Evolutionary conservation across 371 early-diverging fungal species (phyloP), one percentile per base, ranked within the genome.

Genomic region (Apophysomyces variabilis): DNA sequence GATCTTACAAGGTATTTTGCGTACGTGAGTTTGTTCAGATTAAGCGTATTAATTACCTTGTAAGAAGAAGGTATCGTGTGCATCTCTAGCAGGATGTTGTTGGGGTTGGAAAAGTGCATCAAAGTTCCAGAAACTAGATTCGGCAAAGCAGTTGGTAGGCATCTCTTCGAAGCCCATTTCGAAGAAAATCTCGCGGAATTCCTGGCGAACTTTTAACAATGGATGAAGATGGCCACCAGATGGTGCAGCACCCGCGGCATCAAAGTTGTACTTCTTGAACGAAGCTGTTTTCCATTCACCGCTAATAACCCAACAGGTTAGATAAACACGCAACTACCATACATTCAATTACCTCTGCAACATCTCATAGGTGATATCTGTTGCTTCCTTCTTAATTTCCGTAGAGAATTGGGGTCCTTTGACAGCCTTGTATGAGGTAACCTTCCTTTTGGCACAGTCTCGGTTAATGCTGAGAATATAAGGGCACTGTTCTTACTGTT

Each of bases 71-170:
- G 99, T 99, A 77, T 99, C 99, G 79, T 99, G 99, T 44, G 94
- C 89, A 80, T 99, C 99, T 72, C 99, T 92, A 12, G 99, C 97
- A 62, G 99, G 97, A 82, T 99, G 99, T 78, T 99, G 95, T 85
- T 99, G 99, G 45, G 99, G 99, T 78, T 99, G 98, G 90, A 99
- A 99, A 64, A 99, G 92, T 37, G 99, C 95, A 79, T 99, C 99
- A 80, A 99, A 99, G 86, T 99, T 99, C 99, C 99, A 99, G 92
- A 99, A 99, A 73, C 98, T 96, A 56, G 95, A 93, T 78, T 99
- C 99, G 64, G 98, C 98, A 83, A 93, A 99, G 79, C 92, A 88
- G 88, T 95, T 95, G 64, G 99, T 97, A 41, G 96, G 94, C 99
- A 99, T 99, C 84, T 99, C 99, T 69, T 90, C 87, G 88, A 99